A percentile compares a stretch with the other conserved stretches of the same genome.
Conservation (phyloP, 2,329 filamentous ascomycete species). For the Massarina eburnea region DNA sequence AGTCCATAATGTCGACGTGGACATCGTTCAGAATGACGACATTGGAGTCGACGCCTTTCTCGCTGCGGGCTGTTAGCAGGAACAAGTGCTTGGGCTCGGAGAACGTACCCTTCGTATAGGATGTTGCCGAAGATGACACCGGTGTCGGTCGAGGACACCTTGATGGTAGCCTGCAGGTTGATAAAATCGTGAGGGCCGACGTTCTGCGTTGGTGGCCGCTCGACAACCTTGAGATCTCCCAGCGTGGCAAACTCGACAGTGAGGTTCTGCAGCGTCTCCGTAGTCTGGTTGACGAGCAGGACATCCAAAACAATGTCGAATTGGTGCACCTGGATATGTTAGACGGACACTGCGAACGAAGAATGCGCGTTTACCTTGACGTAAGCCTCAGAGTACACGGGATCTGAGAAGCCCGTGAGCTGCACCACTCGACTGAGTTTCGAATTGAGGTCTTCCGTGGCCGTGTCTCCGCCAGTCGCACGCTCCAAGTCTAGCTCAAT, state of each 20-base stretch:
- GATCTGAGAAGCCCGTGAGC: conserved; percentile 95
- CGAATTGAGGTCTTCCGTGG: conserved; percentile 82
- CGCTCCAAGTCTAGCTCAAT: conserved; percentile 89
- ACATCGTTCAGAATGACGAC: conserved; percentile 98
- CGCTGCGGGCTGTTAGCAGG: conserved; percentile 72
- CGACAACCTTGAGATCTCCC: conserved; percentile 95
- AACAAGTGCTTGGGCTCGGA: not conserved
- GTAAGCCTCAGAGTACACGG: conserved; percentile 98
- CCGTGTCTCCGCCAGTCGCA: conserved; percentile 86
- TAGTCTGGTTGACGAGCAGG: conserved; percentile 94
- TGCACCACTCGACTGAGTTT: conserved; percentile 97
- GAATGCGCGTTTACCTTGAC: conserved; percentile 65
- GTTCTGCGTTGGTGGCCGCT: conserved; percentile 94
- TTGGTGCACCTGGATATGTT: conserved; percentile 66
- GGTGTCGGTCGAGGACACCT: conserved; percentile 96
- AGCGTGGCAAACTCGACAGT: conserved; percentile 98
- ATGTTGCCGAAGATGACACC: conserved; percentile 99
- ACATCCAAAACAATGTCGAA: conserved; percentile 98
- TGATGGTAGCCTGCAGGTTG: conserved; percentile 98
- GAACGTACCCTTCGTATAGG: conserved; percentile 77
- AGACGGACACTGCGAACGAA: conserved; percentile 1
- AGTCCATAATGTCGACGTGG: conserved; percentile 99
- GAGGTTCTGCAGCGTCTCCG: conserved; percentile 92
- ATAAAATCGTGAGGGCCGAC: conserved; percentile 94
- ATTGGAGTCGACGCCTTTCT: conserved; percentile 63